Evolutionary conservation across 306 rosid genomes (phyloP).

Genomic region (Ochetophila trinervis): DNA sequence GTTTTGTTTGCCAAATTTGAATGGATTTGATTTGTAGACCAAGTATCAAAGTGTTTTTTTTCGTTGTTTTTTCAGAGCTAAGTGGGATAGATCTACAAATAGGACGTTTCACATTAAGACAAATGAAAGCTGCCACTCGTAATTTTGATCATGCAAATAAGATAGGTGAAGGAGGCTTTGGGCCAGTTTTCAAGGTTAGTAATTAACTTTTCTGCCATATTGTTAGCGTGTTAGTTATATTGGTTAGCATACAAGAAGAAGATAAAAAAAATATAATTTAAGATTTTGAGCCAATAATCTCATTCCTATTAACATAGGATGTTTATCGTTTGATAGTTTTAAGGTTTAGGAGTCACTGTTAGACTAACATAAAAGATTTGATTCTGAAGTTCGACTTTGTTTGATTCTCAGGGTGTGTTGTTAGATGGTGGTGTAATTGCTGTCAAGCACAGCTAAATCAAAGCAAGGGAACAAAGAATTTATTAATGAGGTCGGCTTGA

Average conservation of each 20-base stretch:
- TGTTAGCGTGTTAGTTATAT: too few relatives aligned
- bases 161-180: slow-evolving; percentile 86
- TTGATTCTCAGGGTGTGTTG: slow-evolving; percentile 37
- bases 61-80: neutral
- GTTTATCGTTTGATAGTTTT: too few relatives aligned
- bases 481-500: slow-evolving; percentile 51
- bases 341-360: too few relatives aligned
- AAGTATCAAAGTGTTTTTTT: too few relatives aligned
- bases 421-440: slow-evolving; percentile 52
- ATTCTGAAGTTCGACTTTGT: neutral
- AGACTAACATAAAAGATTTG: neutral
- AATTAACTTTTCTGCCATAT: too few relatives aligned
- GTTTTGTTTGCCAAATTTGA: too few relatives aligned
- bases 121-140: slow-evolving; percentile 44
- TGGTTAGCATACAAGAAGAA: too few relatives aligned
- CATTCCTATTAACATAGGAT: too few relatives aligned
- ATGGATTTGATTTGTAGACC: too few relatives aligned
- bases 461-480: slow-evolving; percentile 54
- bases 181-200: slow-evolving; percentile 63
- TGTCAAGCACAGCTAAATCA: slow-evolving; percentile 49
- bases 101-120: slow-evolving; percentile 4
- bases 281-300: too few relatives aligned
- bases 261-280: too few relatives aligned
- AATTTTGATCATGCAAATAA: slow-evolving; percentile 47
- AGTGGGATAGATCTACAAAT: slow-evolving; percentile 4